Base-by-base conservation (phyloP, 2,329 filamentous ascomycete genomes). In the Helotiales sp. region DNA sequence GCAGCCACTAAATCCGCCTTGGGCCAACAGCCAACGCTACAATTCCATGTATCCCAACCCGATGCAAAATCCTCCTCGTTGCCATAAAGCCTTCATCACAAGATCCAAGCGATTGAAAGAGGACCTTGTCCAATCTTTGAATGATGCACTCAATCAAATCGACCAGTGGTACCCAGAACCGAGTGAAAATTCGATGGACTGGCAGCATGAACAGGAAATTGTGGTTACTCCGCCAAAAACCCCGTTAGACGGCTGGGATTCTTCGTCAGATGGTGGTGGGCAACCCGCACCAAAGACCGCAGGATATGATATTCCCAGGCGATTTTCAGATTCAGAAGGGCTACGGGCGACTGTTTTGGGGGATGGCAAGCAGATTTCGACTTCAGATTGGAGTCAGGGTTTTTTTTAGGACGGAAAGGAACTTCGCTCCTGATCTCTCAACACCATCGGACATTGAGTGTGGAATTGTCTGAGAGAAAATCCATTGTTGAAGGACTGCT, bases 101-200 rank as follows among this genome's bases (percentile, higher is more conserved):
- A 65, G 63, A 22, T 65, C 65, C n/a, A 62, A 64, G 37, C 43
- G 32, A 2, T 57, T 70, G 54, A 71, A 70, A 59, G 13, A 28
- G 45, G 45, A 55, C 28, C 54, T 71, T 10, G 11, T 65, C 8
- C 55, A 43, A 15, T 32, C 43, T n/a, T 20, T 70, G 26, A 60
- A 61, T 28, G 52, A 65, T 15, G 64, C 52, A 3, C 24, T 69
- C 8, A 32, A 52, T 20, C 60, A 69, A 22, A 68, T 71, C 34
- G 57, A 70, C 13, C 65, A 65, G 17, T 68, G 66, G 69, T 64
- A 52, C 37, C 69, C 72, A 7, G 82, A 68, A 20, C 69, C 68
- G 3, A 24, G 6, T 5, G 73, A 73, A 5, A 73, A 73, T 8
- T 75, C 74, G 58, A 71, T 74, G 72, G 72, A 74, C 50, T 74